Conservation (phyloP, 345 rosid genomes). For the Aurinia saxatilis region DNA sequence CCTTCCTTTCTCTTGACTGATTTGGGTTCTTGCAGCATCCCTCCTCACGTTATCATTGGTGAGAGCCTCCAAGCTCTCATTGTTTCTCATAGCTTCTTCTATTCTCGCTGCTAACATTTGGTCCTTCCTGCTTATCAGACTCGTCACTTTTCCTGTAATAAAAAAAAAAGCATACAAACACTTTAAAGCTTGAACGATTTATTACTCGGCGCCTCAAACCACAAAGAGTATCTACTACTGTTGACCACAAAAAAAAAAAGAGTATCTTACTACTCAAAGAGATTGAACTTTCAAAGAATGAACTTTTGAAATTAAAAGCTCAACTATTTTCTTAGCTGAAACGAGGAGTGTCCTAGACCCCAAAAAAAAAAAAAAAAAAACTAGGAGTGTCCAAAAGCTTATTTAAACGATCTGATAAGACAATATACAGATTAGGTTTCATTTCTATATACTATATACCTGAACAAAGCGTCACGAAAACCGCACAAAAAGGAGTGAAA, state of each 20-base stretch:
- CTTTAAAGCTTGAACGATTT: background rate
- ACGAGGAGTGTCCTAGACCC: background rate
- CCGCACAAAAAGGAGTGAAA: background rate
- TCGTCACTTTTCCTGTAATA: slow-evolving; percentile 76
- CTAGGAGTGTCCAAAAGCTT: background rate
- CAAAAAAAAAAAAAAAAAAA: too few species aligned
- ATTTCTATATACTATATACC: background rate
- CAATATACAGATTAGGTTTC: too few species aligned
- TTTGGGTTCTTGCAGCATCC: slow-evolving; percentile 57
- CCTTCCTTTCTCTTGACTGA: slow-evolving; percentile 57
- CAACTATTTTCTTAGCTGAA: background rate
- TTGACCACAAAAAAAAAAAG: too few species aligned
- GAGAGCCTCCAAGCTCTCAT: slow-evolving; percentile 79
- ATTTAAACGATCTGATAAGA: too few species aligned
- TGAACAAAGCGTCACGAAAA: too few species aligned
- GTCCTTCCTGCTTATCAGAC: slow-evolving; percentile 67
- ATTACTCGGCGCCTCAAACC: background rate
- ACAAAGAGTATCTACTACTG: background rate
- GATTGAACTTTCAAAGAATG: too few species aligned
- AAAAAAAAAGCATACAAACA: background rate
- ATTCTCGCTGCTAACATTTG: slow-evolving; percentile 50
- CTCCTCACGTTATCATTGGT: slow-evolving; percentile 53
- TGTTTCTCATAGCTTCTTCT: slow-evolving; percentile 76
- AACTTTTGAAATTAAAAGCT: too few species aligned
- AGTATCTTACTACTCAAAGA: too few species aligned